Evolutionary conservation across 805 yeast genomes (phyloP).

Genomic region (Danielia oregonensis): DNA sequence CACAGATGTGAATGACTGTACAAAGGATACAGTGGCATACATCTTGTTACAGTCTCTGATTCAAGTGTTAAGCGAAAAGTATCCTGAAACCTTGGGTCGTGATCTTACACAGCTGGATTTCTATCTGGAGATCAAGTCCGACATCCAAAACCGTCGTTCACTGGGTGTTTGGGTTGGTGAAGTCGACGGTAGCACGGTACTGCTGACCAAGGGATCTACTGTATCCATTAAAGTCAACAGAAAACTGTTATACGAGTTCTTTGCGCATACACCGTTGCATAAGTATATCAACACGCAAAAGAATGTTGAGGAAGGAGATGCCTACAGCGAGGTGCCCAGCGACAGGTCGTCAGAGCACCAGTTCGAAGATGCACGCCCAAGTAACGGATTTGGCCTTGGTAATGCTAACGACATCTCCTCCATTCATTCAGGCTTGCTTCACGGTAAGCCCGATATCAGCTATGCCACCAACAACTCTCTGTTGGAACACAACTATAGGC

Average conservation of each 20-base stretch:
- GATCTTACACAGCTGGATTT: constrained; percentile 21
- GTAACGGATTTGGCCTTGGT: constrained; percentile 31
- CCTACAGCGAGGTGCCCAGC: too few relatives aligned
- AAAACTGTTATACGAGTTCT: constrained; percentile 24
- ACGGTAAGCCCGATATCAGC: constrained; percentile 13
- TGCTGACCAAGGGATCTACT: constrained; percentile 5
- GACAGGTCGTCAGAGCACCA: constrained; percentile 6
- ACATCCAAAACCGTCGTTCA: constrained; percentile 24
- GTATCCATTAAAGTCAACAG: constrained; percentile 11
- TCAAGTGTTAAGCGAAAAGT: constrained; percentile 25
- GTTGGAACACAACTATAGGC: constrained; percentile 1
- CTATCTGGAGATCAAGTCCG: constrained; percentile 15
- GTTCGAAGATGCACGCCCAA: constrained; percentile 5
- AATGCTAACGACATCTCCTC: constrained; percentile 39
- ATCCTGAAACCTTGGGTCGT: constrained; percentile 19
- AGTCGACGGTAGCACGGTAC: constrained; percentile 15
- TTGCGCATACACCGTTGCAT: constrained; percentile 23
- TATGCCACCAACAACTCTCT: constrained; percentile 11
- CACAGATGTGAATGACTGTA: constrained; percentile 6
- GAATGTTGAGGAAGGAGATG: neutral
- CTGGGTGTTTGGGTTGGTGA: constrained; percentile 27
- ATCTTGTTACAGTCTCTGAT: constrained; percentile 23
- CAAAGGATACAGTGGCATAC: constrained; percentile 34
- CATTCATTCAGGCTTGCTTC: constrained; percentile 32
- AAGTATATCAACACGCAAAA: constrained; percentile 31